A percentile compares a stretch with the other conserved stretches of the same genome.
These are phyloP conservation scores for Lepiota venenata DNA, from an alignment of 768 basidiomycete species.

Conservation along the genomic window DNA sequence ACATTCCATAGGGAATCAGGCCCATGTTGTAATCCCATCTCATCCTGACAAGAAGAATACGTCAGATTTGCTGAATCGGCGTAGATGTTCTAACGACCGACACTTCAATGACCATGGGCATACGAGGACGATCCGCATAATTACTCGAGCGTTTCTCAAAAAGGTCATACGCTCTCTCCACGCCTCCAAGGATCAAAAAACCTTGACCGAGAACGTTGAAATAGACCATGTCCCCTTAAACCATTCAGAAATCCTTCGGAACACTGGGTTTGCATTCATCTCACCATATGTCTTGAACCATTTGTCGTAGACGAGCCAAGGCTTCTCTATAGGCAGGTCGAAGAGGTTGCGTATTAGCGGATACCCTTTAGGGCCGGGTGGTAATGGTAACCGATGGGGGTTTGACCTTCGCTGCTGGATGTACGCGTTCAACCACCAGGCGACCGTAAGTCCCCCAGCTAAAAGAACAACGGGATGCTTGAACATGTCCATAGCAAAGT, in stretches of 20 bases:
- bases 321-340: conserved; percentile 16
- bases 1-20: conserved; percentile 20
- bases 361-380: conserved; percentile 18
- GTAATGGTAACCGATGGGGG: conserved; percentile 11
- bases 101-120: conserved; percentile 22
- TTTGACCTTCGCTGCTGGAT: background rate
- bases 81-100: conserved; percentile 2
- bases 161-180: conserved; percentile 9
- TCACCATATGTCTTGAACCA: conserved; percentile 21
- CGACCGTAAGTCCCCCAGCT: too few species aligned
- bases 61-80: background rate
- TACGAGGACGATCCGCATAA: conserved; percentile 21
- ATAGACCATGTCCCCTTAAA: conserved; percentile 1
- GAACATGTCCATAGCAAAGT: too few species aligned
- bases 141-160: conserved; percentile 13
- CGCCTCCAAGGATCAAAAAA: conserved; percentile 10
- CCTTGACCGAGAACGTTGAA: background rate
- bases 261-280: background rate
- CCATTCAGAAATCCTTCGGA: background rate
- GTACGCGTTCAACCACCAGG: too few species aligned
- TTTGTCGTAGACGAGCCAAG: conserved; percentile 18
- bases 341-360: conserved; percentile 18
- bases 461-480: too few species aligned
- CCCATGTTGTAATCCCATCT: conserved; percentile 14
- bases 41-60: conserved; percentile 10